phyloP scores from a whole-genome alignment of 108 stramenopile species.

The Ochromonas danica region DNA sequence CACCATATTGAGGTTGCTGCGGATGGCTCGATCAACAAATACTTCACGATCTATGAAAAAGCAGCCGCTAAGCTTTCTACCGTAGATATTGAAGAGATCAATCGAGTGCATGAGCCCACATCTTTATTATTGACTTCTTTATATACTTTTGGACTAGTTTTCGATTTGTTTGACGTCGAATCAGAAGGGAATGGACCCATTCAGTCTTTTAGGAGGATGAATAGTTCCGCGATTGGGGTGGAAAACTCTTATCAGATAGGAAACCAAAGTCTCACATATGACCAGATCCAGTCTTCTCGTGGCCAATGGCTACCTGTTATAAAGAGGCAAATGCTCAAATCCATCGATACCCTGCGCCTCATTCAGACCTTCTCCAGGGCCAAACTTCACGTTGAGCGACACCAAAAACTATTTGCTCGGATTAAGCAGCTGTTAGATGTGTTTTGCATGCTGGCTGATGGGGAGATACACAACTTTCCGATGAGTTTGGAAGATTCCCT shows the following conservation, averaged over 20 bases:
- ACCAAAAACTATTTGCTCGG: background rate
- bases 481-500: too few relatives aligned
- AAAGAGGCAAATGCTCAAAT: too few relatives aligned
- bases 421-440: background rate
- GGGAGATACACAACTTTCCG: too few relatives aligned
- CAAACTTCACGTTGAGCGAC: background rate
- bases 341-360: background rate
- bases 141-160: background rate
- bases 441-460: background rate
- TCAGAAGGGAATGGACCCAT: too few relatives aligned
- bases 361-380: background rate
- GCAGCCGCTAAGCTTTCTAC: background rate
- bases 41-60: slow-evolving; percentile 17
- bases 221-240: too few relatives aligned
- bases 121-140: background rate
- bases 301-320: too few relatives aligned
- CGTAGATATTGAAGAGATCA: slow-evolving; percentile 17
- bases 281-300: too few relatives aligned
- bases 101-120: background rate
- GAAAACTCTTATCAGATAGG: too few relatives aligned
- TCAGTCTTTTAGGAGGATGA: too few relatives aligned
- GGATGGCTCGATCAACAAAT: background rate
- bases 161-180: slow-evolving; percentile 4
- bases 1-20: background rate
- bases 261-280: too few relatives aligned